phyloP scores from a whole-genome alignment of 441 rosid genomes.

The Gossypium aridum region DNA sequence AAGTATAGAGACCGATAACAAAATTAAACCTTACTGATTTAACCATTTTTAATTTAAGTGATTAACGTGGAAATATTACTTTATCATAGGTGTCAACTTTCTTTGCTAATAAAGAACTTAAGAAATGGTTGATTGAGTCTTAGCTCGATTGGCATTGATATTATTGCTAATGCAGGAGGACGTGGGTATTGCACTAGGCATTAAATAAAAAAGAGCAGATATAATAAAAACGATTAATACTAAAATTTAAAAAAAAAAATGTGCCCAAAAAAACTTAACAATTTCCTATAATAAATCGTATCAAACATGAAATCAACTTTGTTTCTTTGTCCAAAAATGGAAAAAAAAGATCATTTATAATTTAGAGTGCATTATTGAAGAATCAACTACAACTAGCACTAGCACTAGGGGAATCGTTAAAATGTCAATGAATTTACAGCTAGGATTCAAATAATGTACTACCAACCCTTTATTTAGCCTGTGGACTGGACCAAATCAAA shows the following conservation, averaged over 20 bases:
- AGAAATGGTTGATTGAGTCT: rapidly evolving
- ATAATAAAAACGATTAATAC: no score
- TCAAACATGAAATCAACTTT: background rate
- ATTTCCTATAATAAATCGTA: background rate
- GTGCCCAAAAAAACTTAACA: no score
- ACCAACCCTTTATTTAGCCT: background rate
- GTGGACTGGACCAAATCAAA: background rate
- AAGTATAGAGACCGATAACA: no score
- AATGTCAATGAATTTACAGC: background rate
- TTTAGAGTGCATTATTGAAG: background rate
- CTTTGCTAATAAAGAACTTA: no score
- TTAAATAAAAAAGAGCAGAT: no score
- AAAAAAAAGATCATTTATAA: background rate
- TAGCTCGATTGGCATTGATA: no score
- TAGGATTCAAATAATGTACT: background rate
- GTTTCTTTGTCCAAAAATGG: background rate
- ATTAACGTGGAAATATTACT: no score
- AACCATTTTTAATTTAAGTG: no score
- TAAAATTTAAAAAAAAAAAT: no score
- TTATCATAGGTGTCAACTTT: no score
- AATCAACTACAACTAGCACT: background rate
- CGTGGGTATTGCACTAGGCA: rapidly evolving
- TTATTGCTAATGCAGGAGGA: no score
- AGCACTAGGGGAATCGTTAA: background rate
- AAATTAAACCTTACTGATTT: no score